Base-by-base conservation (phyloP, 2,329 filamentous ascomycete species). In the Colletotrichum sp. region DNA sequence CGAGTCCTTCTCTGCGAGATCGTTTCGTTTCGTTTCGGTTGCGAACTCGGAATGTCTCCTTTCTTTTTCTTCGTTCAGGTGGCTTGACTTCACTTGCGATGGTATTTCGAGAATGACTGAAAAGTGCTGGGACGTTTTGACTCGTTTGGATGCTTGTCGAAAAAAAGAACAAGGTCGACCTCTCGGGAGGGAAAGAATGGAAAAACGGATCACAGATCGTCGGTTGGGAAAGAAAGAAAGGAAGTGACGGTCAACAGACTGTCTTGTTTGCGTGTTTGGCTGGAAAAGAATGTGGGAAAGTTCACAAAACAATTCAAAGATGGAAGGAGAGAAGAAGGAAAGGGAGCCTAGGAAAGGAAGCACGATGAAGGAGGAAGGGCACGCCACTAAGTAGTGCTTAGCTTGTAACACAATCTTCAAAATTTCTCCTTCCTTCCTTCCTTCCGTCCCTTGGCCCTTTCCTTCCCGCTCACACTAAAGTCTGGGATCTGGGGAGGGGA, bases 161-260 rank as follows among this genome's bases (percentile, higher is more conserved):
- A 48, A 61, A 38, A 32, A 36, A 63, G 36, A 21, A 36, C 30
- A 24, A 56, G 55, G 56, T 36, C 58, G 16, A 52, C 30, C 63
- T 67, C 68, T 63, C 4, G 10, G 5, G 34, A 48, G 38, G 58
- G 58, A 75, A 75, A 64, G 75, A 77, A 73, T 65, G 73, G 67
- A 76, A 58, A 75, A 58, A 75, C 69, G 18, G 69, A 77, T 76
- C 70, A 65, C 73, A 77, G 75, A 73, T 74, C 75, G 61, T 74
- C 71, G 24, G 38, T 21, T n/a, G 12, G 24, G 34, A 38, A 69
- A 34, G 74, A 76, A 72, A 61, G 64, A 75, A 77, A 69, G 69
- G 61, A 78, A 76, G 48, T 61, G 69, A 76, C 59, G 67, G 73
- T 66, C 71, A 32, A 64, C 36, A 62, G 67, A 75, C 68, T 64